These are phyloP conservation scores for Dovyalis caffra DNA, from an alignment of 345 rosid species.

Conservation along the genomic window DNA sequence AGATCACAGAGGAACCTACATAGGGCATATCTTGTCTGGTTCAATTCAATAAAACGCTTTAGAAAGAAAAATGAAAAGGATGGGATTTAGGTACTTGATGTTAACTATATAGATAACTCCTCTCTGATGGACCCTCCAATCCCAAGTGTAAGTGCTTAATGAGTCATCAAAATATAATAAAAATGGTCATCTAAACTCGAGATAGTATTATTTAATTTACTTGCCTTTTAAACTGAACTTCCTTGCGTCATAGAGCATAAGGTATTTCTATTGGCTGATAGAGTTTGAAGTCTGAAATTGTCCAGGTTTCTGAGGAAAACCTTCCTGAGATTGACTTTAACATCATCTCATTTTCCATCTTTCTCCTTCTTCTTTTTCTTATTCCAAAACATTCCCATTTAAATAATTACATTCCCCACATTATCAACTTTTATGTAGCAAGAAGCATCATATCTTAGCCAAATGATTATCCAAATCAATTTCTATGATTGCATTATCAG, in stretches of 20 bases:
- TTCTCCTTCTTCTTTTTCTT: not conserved
- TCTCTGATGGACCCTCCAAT: conserved; percentile 19
- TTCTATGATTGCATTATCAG: not conserved
- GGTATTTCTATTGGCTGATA: conserved; percentile 22
- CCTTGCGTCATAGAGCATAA: conserved; percentile 29
- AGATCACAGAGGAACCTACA: not conserved
- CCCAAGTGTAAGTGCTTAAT: conserved; percentile 28
- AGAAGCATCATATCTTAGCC: conserved; percentile 25
- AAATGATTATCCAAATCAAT: conserved; percentile 32
- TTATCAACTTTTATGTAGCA: conserved; percentile 22
- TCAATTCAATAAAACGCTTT: not conserved
- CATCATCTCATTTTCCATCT: conserved; percentile 13
- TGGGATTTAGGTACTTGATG: conserved; percentile 37
- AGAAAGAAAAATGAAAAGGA: not conserved
- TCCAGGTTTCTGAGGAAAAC: conserved; percentile 6
- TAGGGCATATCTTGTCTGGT: not conserved
- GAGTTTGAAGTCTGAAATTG: conserved; percentile 14
- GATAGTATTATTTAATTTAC: conserved; percentile 15
- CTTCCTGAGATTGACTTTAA: conserved; percentile 32
- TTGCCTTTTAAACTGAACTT: conserved; percentile 38
- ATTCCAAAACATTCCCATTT: conserved; percentile 14
- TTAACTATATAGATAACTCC: conserved; percentile 12
- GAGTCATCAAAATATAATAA: conserved; percentile 32
- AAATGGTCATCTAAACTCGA: conserved; percentile 15
- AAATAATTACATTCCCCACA: conserved; percentile 30